Base-by-base conservation (phyloP, 768 basidiomycete species). In the Punctularia strigosozonata region DNA sequence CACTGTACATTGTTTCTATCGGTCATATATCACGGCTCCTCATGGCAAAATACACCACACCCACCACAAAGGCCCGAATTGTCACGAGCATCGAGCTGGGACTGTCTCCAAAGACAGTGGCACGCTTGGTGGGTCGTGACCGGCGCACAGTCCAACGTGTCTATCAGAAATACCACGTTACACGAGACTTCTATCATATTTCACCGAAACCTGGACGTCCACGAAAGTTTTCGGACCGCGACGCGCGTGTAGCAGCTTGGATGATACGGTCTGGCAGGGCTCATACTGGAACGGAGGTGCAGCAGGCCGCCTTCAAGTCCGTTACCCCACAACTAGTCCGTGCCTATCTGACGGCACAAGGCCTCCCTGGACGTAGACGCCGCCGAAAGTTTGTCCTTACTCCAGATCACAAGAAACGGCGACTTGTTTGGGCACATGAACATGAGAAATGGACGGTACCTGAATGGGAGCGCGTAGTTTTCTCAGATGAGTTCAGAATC, bases 121-220 rank as follows among this genome's bases (percentile, higher is more conserved):
- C n/a, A n/a, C n/a, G n/a, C n/a, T n/a, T n/a, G n/a, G n/a, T n/a
- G n/a, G n/a, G n/a, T n/a, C n/a, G n/a, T n/a, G n/a, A n/a, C n/a
- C n/a, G n/a, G n/a, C n/a, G n/a, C n/a, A n/a, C n/a, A n/a, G n/a
- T n/a, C n/a, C n/a, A n/a, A n/a, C n/a, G n/a, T n/a, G n/a, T n/a
- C n/a, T n/a, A n/a, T n/a, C n/a, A n/a, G n/a, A n/a, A n/a, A n/a
- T n/a, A n/a, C n/a, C n/a, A n/a, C n/a, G n/a, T n/a, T n/a, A n/a
- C n/a, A n/a, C n/a, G n/a, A n/a, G n/a, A n/a, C n/a, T n/a, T n/a
- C n/a, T n/a, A n/a, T n/a, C n/a, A n/a, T n/a, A n/a, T n/a, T n/a
- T n/a, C n/a, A n/a, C 37, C 37, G 12, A 38, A 38, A 18, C 17
- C 37, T 25, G 37, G 37, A 10, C 37, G 37, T 38, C 37, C 37